Evolutionary conservation across 2,329 filamentous ascomycete species (phyloP).

Genomic region (Paecilomyces sp.): DNA sequence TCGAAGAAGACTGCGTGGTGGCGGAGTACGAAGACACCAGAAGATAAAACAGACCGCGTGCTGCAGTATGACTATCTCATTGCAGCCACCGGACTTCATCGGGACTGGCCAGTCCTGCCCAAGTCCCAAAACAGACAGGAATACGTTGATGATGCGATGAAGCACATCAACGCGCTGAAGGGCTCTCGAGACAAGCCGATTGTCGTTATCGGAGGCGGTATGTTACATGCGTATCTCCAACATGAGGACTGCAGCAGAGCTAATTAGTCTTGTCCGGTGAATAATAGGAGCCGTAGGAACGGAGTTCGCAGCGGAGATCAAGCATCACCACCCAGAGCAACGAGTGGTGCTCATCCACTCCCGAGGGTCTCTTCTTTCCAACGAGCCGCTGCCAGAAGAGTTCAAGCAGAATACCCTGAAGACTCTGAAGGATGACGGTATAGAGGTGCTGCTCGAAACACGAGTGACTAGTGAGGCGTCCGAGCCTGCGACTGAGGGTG

Average conservation of each 20-base stretch:
- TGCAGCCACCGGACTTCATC: slow-evolving; percentile 60
- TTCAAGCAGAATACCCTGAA: slow-evolving; percentile 57
- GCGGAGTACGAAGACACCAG: neutral
- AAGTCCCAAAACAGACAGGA: slow-evolving; percentile 55
- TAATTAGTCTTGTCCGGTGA: slow-evolving; percentile 1
- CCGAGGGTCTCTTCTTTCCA: slow-evolving; percentile 60
- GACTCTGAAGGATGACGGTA: slow-evolving; percentile 54
- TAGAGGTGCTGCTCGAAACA: slow-evolving; percentile 58
- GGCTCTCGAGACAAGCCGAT: slow-evolving; percentile 54
- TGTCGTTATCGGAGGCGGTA: slow-evolving; percentile 61
- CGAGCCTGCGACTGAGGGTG: slow-evolving; percentile 15
- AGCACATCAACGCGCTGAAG: slow-evolving; percentile 51
- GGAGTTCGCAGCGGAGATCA: slow-evolving; percentile 75
- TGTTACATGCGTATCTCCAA: slow-evolving; percentile 4
- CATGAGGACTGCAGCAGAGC: neutral
- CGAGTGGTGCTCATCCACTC: slow-evolving; percentile 72
- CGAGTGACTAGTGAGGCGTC: slow-evolving; percentile 41
- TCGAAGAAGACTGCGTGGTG: slow-evolving; percentile 2
- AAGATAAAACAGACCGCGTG: slow-evolving; percentile 9
- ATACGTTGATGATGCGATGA: slow-evolving; percentile 56
- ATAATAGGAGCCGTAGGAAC: slow-evolving; percentile 65
- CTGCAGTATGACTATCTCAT: slow-evolving; percentile 66
- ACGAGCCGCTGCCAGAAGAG: slow-evolving; percentile 63
- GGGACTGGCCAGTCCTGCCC: slow-evolving; percentile 67
- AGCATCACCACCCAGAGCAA: slow-evolving; percentile 55